Conservation (phyloP, 805 yeast genomes). For the Metschnikowia colocasiae region DNA sequence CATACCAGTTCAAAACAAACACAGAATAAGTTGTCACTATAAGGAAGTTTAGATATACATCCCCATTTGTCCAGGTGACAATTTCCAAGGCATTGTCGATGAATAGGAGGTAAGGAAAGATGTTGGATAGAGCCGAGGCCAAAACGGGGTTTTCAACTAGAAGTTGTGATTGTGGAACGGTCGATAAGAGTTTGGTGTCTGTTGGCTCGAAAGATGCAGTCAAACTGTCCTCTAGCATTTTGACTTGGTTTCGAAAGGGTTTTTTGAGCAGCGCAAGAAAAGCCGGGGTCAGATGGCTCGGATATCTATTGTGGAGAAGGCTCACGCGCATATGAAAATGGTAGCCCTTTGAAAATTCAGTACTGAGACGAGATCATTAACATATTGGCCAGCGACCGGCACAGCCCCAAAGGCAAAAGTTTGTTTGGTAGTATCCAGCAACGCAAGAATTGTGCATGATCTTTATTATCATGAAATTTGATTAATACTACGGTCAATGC, state of each 20-base stretch:
- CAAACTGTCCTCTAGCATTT: constrained; percentile 16
- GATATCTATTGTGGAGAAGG: constrained; percentile 14
- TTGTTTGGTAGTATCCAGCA: background rate
- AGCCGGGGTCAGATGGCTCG: background rate
- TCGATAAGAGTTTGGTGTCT: constrained; percentile 31
- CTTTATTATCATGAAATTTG: no score
- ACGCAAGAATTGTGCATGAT: background rate
- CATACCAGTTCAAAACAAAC: constrained; percentile 41
- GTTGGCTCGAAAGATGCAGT: constrained; percentile 36
- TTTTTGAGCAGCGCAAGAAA: background rate
- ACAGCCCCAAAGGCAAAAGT: background rate
- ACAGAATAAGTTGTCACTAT: constrained; percentile 37
- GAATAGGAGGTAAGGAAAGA: constrained; percentile 46
- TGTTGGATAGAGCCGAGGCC: constrained; percentile 44
- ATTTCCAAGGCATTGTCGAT: constrained; percentile 43
- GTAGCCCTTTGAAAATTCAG: background rate
- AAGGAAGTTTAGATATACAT: constrained; percentile 45
- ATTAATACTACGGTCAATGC: no score
- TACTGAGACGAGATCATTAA: background rate
- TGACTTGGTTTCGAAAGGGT: background rate
- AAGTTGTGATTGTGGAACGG: constrained; percentile 28
- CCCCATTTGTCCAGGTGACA: constrained; percentile 55
- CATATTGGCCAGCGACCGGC: no score
- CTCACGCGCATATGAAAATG: constrained; percentile 14
- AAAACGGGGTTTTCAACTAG: constrained; percentile 43